These are phyloP conservation scores for Amphichorda felina DNA, from an alignment of 2,329 filamentous ascomycete genomes.

Conservation along the genomic window DNA sequence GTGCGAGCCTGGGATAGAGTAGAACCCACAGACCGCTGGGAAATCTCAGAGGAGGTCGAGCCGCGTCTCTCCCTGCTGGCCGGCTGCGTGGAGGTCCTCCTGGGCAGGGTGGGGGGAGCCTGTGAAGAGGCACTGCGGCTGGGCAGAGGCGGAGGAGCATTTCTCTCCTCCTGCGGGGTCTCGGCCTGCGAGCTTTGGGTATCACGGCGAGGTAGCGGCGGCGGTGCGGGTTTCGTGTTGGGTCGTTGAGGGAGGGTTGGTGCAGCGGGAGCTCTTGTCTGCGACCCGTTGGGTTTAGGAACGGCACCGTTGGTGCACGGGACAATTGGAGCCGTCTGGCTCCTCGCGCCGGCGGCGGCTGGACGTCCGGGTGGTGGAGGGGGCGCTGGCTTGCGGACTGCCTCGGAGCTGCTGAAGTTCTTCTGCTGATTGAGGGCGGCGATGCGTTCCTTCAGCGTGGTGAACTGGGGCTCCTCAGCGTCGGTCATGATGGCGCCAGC, in stretches of 20 bases:
- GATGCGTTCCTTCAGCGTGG: conserved; percentile 48
- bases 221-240: conserved; percentile 9
- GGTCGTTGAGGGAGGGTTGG: neutral
- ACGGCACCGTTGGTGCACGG: too few relatives aligned
- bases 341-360: conserved; percentile 10
- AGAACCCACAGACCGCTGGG: conserved; percentile 41
- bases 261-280: too few relatives aligned
- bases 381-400: conserved; percentile 15
- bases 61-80: conserved; percentile 18
- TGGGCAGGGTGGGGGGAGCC: conserved; percentile 33
- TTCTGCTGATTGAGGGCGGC: conserved; percentile 51
- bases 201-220: conserved; percentile 21
- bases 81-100: conserved; percentile 25
- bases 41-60: conserved; percentile 47
- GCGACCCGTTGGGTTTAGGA: too few relatives aligned
- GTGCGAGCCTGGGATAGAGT: conserved; percentile 34
- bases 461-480: conserved; percentile 49
- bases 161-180: neutral
- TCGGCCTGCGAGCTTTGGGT: conserved; percentile 10
- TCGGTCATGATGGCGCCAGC: conserved; percentile 45
- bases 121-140: conserved; percentile 15
- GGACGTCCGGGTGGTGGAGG: conserved; percentile 7
- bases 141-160: conserved; percentile 22
- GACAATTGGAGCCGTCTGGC: too few relatives aligned
- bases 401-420: conserved; percentile 33